A percentile compares a stretch with the other conserved stretches of the same genome.
These are phyloP conservation scores for Begonia masoniana DNA, from an alignment of 306 rosid genomes.

Conservation along the genomic window DNA sequence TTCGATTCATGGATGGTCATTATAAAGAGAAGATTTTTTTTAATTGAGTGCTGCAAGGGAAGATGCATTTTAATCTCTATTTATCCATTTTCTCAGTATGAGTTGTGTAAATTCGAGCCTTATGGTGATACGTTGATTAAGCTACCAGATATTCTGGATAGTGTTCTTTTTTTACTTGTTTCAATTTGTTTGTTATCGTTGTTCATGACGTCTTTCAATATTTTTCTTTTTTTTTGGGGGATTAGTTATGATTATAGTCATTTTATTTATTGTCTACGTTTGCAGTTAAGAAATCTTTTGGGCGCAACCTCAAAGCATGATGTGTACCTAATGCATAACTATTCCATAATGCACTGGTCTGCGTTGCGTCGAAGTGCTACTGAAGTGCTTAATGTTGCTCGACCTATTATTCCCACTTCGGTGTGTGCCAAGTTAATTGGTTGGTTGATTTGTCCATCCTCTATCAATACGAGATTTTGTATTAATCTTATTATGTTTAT, in stretches of 20 bases:
- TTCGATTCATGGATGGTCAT: too few relatives aligned
- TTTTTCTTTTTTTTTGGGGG: too few relatives aligned
- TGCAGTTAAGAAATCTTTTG: slow-evolving; percentile 79
- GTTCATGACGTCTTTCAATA: too few relatives aligned
- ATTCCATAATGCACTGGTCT: slow-evolving; percentile 88
- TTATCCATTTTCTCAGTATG: background rate
- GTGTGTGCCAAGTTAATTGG: slow-evolving; percentile 25
- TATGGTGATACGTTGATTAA: too few relatives aligned
- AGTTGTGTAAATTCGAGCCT: too few relatives aligned
- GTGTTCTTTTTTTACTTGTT: too few relatives aligned
- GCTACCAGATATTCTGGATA: too few relatives aligned
- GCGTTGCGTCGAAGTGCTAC: slow-evolving; percentile 51
- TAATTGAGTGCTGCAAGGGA: background rate
- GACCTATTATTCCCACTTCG: slow-evolving; percentile 52
- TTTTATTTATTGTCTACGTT: slow-evolving; percentile 2
- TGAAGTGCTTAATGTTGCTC: slow-evolving; percentile 70
- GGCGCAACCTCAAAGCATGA: slow-evolving; percentile 98
- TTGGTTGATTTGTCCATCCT: background rate
- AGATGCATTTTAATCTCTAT: background rate
- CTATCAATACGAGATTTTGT: too few relatives aligned
- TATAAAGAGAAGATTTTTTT: background rate
- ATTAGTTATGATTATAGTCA: too few relatives aligned
- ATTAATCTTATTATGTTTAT: too few relatives aligned
- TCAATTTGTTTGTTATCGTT: too few relatives aligned
- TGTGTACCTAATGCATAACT: slow-evolving; percentile 87